phyloP scores from a whole-genome alignment of 2,329 filamentous ascomycete species.

The Aureobasidium leucospermi region DNA sequence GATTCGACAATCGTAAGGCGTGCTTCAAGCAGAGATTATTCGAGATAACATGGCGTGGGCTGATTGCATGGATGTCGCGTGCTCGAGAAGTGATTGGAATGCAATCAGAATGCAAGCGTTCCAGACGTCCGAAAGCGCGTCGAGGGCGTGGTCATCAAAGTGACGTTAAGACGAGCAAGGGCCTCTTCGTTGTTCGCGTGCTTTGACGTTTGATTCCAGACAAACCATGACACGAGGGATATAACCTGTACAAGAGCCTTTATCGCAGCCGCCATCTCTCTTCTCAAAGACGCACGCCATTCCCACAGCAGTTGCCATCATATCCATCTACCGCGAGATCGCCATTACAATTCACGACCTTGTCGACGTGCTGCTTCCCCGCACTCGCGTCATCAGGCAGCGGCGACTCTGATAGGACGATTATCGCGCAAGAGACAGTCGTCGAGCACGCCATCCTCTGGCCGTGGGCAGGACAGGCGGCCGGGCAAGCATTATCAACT shows the following conservation, averaged over 20 bases:
- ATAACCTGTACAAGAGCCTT: too few relatives aligned
- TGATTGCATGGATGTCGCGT: too few relatives aligned
- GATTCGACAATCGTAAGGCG: too few relatives aligned
- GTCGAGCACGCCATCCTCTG: conserved; percentile 8
- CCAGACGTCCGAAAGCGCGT: neutral
- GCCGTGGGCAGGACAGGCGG: neutral
- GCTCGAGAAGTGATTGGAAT: too few relatives aligned
- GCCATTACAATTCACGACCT: neutral
- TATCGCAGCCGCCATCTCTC: too few relatives aligned
- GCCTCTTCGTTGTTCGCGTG: neutral
- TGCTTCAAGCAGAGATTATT: too few relatives aligned
- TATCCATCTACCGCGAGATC: neutral
- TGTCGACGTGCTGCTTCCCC: conserved; percentile 4
- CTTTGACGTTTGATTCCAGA: neutral
- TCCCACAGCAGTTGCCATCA: neutral
- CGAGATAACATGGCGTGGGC: too few relatives aligned
- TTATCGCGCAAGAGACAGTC: conserved; percentile 5
- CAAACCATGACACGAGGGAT: neutral
- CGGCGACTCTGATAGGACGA: conserved; percentile 7
- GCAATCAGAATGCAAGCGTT: too few relatives aligned
- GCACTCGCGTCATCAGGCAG: conserved; percentile 4
- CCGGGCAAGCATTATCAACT: neutral
- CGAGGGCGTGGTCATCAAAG: neutral
- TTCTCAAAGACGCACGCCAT: neutral
- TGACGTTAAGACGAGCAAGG: neutral